Percentiles rank a stretch among this genome's conserved stretches.
Conservation (phyloP, 1,284 basidiomycete genomes). For the Sanghuangporus weigelae region DNA sequence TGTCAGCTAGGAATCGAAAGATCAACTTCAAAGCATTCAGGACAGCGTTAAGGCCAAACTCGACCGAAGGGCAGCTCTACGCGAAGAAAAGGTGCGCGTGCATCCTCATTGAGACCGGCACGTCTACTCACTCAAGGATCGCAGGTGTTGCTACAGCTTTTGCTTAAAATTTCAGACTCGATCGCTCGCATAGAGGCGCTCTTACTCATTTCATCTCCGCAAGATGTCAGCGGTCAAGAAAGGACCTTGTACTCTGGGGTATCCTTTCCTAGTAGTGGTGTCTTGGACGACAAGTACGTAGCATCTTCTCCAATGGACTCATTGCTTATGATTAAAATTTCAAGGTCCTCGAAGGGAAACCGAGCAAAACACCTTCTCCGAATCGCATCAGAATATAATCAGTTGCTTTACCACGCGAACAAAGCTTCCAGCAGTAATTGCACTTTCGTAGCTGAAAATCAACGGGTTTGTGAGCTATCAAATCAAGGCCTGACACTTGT, state of each 20-base stretch:
- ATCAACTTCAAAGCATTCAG: slow-evolving; percentile 61
- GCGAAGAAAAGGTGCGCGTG: slow-evolving; percentile 73
- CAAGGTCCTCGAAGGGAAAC: slow-evolving; percentile 49
- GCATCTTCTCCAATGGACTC: background rate
- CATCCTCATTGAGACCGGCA: background rate
- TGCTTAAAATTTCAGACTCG: slow-evolving; percentile 87
- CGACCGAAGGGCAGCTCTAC: slow-evolving; percentile 61
- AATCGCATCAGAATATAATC: slow-evolving; percentile 86
- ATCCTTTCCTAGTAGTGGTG: slow-evolving; percentile 24
- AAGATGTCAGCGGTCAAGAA: slow-evolving; percentile 33
- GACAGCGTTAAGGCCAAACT: slow-evolving; percentile 74
- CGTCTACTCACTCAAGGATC: background rate
- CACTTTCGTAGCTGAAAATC: slow-evolving; percentile 73
- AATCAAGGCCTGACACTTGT: slow-evolving; percentile 17
- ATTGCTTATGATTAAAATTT: background rate
- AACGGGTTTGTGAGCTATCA: slow-evolving; percentile 66
- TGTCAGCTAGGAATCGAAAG: slow-evolving; percentile 49
- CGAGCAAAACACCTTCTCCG: slow-evolving; percentile 81
- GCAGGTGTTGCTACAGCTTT: slow-evolving; percentile 75
- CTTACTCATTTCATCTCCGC: slow-evolving; percentile 56
- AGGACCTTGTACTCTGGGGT: slow-evolving; percentile 10
- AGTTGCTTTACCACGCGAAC: slow-evolving; percentile 84
- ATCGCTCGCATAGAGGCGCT: slow-evolving; percentile 79
- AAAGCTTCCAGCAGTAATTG: slow-evolving; percentile 77
- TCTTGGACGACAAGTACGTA: slow-evolving; percentile 34